Percentiles rank a stretch among this genome's conserved stretches.
Conservation (phyloP, 768 basidiomycete genomes). For the Asterophora parasitica region DNA sequence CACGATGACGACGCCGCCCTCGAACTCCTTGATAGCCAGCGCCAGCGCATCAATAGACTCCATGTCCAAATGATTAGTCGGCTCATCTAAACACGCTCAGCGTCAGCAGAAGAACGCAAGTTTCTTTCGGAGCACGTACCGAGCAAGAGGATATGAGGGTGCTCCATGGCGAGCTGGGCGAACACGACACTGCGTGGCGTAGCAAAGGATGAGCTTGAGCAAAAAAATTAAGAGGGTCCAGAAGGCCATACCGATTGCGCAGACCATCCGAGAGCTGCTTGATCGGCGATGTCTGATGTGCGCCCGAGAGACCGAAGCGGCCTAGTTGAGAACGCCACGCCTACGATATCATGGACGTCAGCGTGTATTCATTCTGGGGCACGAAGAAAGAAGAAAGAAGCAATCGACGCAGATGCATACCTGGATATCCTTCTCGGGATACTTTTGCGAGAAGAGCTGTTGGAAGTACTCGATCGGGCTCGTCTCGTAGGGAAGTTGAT, state of each 20-base stretch:
- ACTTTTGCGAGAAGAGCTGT: conserved; percentile 69
- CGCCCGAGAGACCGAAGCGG: conserved; percentile 89
- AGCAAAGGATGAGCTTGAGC: conserved; percentile 10
- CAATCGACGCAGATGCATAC: conserved; percentile 24
- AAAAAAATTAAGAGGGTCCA: not conserved
- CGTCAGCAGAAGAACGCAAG: not conserved
- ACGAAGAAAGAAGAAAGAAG: not conserved
- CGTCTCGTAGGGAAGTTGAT: conserved; percentile 93
- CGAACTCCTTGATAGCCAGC: conserved; percentile 91
- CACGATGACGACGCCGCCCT: conserved; percentile 98
- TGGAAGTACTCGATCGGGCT: conserved; percentile 95
- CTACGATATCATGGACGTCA: conserved; percentile 26
- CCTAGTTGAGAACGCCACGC: conserved; percentile 95
- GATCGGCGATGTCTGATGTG: conserved; percentile 93
- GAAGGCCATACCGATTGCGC: conserved; percentile 72
- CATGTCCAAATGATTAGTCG: conserved; percentile 98
- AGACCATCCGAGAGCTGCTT: conserved; percentile 93
- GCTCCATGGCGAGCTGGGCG: conserved; percentile 94
- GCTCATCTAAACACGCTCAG: conserved; percentile 56
- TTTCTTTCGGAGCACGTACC: conserved; percentile 32
- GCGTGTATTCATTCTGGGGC: not conserved
- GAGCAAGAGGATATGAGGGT: conserved; percentile 89
- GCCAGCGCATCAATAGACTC: conserved; percentile 96
- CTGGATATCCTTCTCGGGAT: conserved; percentile 88
- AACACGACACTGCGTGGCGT: conserved; percentile 75